Evolutionary conservation across 768 basidiomycete genomes (phyloP), one percentile per base, ranked within the genome.

Genomic region (Steccherinum ochraceum): DNA sequence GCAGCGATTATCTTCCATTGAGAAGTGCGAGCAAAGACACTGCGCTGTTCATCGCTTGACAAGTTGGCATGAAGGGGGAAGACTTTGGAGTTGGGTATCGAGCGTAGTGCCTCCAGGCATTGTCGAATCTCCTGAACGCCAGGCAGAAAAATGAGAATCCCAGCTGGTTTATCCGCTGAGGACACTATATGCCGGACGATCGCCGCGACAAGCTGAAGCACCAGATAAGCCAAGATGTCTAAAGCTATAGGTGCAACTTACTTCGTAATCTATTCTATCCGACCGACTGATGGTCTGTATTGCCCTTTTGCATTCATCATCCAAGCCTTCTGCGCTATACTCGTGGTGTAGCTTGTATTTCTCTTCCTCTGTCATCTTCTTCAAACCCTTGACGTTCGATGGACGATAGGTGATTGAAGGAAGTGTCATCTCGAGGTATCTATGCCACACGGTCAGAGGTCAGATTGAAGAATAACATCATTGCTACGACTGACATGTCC

Each of bases 41-140:
- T 69, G 12, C 81, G 79, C 64, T 97, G 94, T 60, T 96, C 93
- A 12, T 85, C 81, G 35, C 73, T 86, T 0, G 91, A 83, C 19
- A 96, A 72, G 64, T 95, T 94, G 11, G 93, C 91, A 60, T 96
- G 93, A 0, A 97, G 77, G 0, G 93, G 89, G 21, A 93, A 72
- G 45, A 87, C 75, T 21, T 72, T 62, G 39, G 69, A 70, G 5
- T 64, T 64, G 3, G 57, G 51, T 0, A 63, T 56, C 35, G 60
- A 61, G 13, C 69, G 72, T 40, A 93, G 67, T 3, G 77, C 71
- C 12, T 84, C 78, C 18, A 90, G 80, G 58, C 87, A 89, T 53
- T 86, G 81, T 18, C 81, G 78, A 56, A 93, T 93, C 61, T 93
- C 89, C 66, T 86, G 87, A 1, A 92, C 86, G 64, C 93, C 93